These are phyloP conservation scores for Goffeauzyma gilvescens DNA, from an alignment of 768 basidiomycete genomes.

Conservation along the genomic window DNA sequence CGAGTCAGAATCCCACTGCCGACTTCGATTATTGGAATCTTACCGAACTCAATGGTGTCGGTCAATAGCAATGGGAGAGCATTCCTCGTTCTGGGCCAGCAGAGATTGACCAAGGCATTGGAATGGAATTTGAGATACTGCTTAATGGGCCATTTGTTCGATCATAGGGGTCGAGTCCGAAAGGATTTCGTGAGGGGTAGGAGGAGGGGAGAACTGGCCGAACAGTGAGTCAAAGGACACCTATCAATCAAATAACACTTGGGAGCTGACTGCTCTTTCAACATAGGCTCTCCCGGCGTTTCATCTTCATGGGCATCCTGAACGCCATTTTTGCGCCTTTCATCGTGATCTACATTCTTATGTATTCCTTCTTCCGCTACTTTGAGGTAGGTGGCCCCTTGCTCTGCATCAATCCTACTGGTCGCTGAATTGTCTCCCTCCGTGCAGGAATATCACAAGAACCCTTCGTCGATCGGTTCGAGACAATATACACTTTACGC, in stretches of 20 bases:
- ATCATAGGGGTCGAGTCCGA: slow-evolving; percentile 67
- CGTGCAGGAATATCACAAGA: slow-evolving; percentile 86
- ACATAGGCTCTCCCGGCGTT: slow-evolving; percentile 64
- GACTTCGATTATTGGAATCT: slow-evolving; percentile 12
- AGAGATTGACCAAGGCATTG: slow-evolving; percentile 65
- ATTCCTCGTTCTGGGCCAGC: slow-evolving; percentile 37
- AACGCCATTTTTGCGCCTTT: slow-evolving; percentile 93
- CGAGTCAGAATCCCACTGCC: slow-evolving; percentile 52
- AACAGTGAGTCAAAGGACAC: slow-evolving; percentile 57
- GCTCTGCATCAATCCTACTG: too few relatives aligned
- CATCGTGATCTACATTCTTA: slow-evolving; percentile 83
- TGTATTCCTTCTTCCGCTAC: slow-evolving; percentile 99
- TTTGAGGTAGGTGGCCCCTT: slow-evolving; percentile 62
- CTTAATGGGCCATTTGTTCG: slow-evolving; percentile 86
- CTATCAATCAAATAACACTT: too few relatives aligned
- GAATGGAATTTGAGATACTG: slow-evolving; percentile 98
- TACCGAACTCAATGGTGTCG: slow-evolving; percentile 18
- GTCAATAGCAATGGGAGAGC: slow-evolving; percentile 39
- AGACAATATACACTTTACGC: slow-evolving; percentile 86
- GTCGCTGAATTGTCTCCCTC: not conserved
- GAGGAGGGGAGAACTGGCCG: slow-evolving; percentile 55
- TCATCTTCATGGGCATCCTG: slow-evolving; percentile 90
- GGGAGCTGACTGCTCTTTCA: too few relatives aligned
- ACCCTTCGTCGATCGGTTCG: slow-evolving; percentile 82
- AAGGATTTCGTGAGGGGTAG: slow-evolving; percentile 77